Evolutionary conservation across 2,329 filamentous ascomycete genomes (phyloP).

Genomic region (Pseudogymnoascus sp.): DNA sequence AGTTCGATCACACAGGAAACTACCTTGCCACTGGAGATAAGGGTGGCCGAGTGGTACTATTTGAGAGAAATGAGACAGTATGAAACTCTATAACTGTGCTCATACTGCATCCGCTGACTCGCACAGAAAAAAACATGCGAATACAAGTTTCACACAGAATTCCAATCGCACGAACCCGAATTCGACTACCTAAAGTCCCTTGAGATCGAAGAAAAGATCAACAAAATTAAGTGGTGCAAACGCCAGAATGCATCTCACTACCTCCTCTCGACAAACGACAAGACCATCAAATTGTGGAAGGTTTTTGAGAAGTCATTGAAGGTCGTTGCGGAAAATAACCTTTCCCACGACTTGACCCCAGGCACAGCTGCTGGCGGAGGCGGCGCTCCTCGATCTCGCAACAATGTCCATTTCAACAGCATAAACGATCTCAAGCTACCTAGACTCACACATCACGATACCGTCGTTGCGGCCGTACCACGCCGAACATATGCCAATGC

Average conservation of each 20-base stretch:
- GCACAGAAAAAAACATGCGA: constrained; percentile 97
- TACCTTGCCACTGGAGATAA: constrained; percentile 88
- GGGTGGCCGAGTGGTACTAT: constrained; percentile 75
- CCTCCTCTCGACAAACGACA: constrained; percentile 96
- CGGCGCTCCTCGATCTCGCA: constrained; percentile 65
- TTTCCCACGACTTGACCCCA: constrained; percentile 88
- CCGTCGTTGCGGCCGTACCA: constrained; percentile 91
- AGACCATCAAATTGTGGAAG: constrained; percentile 99
- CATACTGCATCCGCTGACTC: neutral
- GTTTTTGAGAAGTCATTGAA: constrained; percentile 99
- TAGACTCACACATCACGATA: constrained; percentile 94
- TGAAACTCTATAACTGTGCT: constrained; percentile 17
- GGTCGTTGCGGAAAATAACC: constrained; percentile 97
- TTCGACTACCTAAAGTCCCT: constrained; percentile 99
- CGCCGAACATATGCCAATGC: constrained; percentile 96
- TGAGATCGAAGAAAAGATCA: constrained; percentile 99
- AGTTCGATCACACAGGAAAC: constrained; percentile 85
- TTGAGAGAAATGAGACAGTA: constrained; percentile 93
- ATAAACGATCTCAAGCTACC: constrained; percentile 83
- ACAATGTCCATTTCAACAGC: constrained; percentile 67
- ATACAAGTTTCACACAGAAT: constrained; percentile 99
- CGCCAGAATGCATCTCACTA: constrained; percentile 98
- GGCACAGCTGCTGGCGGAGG: constrained; percentile 64
- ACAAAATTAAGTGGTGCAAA: constrained; percentile 99
- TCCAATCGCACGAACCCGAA: constrained; percentile 98